A percentile compares a stretch with the other conserved stretches of the same genome.
These are phyloP conservation scores for Cryphonectria parasitica DNA, from an alignment of 2,329 filamentous ascomycete species.

Conservation along the genomic window DNA sequence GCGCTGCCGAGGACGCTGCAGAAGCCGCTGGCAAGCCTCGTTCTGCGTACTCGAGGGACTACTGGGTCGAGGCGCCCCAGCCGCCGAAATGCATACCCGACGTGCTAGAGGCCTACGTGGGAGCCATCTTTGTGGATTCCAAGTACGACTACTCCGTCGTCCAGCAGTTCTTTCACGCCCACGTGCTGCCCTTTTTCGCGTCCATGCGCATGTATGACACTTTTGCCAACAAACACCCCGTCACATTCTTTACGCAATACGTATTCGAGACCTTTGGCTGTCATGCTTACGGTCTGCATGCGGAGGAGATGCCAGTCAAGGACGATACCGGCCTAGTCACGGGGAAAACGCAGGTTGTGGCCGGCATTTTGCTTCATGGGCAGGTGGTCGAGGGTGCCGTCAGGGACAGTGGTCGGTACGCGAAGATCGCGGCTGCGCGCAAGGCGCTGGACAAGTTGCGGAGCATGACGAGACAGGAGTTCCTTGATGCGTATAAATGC, in stretches of 20 bases:
- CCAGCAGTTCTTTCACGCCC: conserved; percentile 73
- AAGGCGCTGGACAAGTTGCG: conserved; percentile 55
- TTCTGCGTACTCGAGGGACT: conserved; percentile 59
- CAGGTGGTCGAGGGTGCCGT: conserved; percentile 64
- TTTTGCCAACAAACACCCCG: conserved; percentile 85
- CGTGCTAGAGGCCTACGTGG: conserved; percentile 85
- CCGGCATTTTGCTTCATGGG: conserved; percentile 77
- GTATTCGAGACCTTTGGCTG: conserved; percentile 71
- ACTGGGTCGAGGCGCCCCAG: conserved; percentile 66
- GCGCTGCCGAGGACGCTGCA: conserved; percentile 41
- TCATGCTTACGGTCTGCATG: conserved; percentile 57
- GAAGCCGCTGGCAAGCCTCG: conserved; percentile 40
- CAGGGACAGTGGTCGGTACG: conserved; percentile 70
- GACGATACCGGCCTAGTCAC: conserved; percentile 32
- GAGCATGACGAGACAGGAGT: conserved; percentile 56
- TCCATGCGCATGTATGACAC: conserved; percentile 88
- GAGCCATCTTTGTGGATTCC: conserved; percentile 89
- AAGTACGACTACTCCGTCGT: conserved; percentile 76
- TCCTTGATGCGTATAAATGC: conserved; percentile 64
- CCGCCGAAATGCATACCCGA: conserved; percentile 81
- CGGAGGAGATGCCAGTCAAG: conserved; percentile 51
- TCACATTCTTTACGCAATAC: conserved; percentile 70
- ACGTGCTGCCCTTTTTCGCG: conserved; percentile 77
- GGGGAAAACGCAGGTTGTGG: conserved; percentile 57
- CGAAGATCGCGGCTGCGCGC: conserved; percentile 70